Evolutionary conservation across 495 filamentous ascomycete genomes (phyloP).

Genomic region (Talaromyces thailandensis): DNA sequence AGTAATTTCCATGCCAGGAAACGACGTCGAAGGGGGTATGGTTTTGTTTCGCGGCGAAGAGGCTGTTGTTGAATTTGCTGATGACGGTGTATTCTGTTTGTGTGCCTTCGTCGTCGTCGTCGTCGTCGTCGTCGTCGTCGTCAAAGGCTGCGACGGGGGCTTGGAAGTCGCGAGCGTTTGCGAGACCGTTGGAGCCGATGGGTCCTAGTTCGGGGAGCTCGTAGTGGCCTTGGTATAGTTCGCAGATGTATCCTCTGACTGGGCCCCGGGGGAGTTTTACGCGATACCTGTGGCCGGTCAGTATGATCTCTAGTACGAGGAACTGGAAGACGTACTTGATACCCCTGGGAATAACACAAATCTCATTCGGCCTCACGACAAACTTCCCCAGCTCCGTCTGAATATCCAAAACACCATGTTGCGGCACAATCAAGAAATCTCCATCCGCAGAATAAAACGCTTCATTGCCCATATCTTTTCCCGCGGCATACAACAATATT

Average conservation of each 20-base stretch:
- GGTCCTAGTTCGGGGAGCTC: conserved; percentile 80
- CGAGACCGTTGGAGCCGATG: conserved; percentile 80
- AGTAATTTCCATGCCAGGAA: conserved; percentile 67
- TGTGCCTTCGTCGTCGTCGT: conserved; percentile 45
- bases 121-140: conserved; percentile 48
- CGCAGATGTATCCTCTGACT: conserved; percentile 75
- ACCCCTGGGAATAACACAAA: conserved; percentile 79
- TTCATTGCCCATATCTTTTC: conserved; percentile 66
- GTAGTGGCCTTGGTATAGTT: conserved; percentile 81
- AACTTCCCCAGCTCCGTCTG: conserved; percentile 77
- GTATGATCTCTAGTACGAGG: not conserved
- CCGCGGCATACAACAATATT: conserved; percentile 74
- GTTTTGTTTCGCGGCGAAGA: conserved; percentile 62
- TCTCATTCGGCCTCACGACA: conserved; percentile 81
- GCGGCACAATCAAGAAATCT: conserved; percentile 77
- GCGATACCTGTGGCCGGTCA: conserved; percentile 50
- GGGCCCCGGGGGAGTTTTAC: conserved; percentile 57
- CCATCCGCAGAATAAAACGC: conserved; percentile 91
- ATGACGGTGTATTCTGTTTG: conserved; percentile 46
- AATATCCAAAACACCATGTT: conserved; percentile 78
- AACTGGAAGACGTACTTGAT: conserved; percentile 23
- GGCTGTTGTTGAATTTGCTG: conserved; percentile 70
- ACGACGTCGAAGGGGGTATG: conserved; percentile 80
- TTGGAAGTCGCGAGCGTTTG: conserved; percentile 85
- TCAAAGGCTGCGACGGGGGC: conserved; percentile 69